Evolutionary conservation across 306 rosid genomes (phyloP).

Genomic region (Ormosia emarginata): DNA sequence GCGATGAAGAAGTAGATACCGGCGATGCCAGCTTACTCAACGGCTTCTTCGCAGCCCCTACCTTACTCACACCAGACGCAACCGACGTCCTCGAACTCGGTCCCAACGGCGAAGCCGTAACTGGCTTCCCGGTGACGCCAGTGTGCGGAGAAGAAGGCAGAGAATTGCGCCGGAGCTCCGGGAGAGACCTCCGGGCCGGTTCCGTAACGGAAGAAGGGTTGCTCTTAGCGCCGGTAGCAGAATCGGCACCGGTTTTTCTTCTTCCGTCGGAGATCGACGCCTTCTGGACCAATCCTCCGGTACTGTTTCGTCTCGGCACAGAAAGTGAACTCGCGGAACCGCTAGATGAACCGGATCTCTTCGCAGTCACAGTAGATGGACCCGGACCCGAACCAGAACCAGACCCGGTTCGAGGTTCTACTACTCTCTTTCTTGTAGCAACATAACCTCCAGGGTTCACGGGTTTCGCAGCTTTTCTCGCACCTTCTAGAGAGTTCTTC

Average conservation of each 20-base stretch:
- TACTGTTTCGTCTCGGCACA: slow-evolving; percentile 58
- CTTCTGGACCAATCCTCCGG: slow-evolving; percentile 70
- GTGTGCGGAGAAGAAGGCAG: slow-evolving; percentile 39
- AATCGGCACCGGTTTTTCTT: slow-evolving; percentile 23
- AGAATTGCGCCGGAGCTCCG: slow-evolving; percentile 70
- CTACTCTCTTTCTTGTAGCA: slow-evolving; percentile 43
- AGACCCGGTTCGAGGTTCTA: slow-evolving; percentile 38
- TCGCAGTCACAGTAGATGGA: slow-evolving; percentile 29
- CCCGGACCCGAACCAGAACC: slow-evolving; percentile 27
- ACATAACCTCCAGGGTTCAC: slow-evolving; percentile 26
- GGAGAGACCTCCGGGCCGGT: slow-evolving; percentile 60
- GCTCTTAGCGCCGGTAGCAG: slow-evolving; percentile 30
- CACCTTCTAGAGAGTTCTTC: slow-evolving; percentile 27
- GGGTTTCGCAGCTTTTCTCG: slow-evolving; percentile 30
- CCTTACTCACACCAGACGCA: slow-evolving; percentile 38
- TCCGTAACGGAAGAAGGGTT: slow-evolving; percentile 28
- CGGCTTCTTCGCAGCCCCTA: slow-evolving; percentile 41
- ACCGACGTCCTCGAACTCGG: slow-evolving; percentile 38
- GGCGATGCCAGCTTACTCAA: slow-evolving; percentile 51
- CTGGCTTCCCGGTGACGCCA: slow-evolving; percentile 40
- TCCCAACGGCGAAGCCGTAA: slow-evolving; percentile 32
- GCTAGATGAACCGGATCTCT: slow-evolving; percentile 44
- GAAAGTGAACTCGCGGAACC: slow-evolving; percentile 44
- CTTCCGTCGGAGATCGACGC: slow-evolving; percentile 39
- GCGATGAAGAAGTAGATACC: slow-evolving; percentile 42